phyloP scores from a whole-genome alignment of 805 yeast species.

The Metschnikowia picachoensis region DNA sequence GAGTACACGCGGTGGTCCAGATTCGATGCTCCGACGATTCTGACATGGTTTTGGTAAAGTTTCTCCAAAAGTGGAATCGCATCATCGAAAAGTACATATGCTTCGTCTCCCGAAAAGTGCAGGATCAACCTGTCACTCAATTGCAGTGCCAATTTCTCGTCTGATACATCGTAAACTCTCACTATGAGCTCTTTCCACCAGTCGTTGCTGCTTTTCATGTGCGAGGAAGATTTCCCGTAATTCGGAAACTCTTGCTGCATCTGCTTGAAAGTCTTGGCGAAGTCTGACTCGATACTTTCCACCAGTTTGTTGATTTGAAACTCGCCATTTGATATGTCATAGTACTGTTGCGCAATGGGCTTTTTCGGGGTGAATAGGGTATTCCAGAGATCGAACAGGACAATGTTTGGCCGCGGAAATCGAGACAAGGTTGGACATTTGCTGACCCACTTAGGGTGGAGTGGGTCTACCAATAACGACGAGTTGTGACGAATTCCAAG shows the following conservation, averaged over 20 bases:
- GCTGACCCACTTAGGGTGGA: conserved; percentile 13
- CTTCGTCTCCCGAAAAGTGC: conserved; percentile 48
- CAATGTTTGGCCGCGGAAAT: conserved; percentile 41
- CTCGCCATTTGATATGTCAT: conserved; percentile 38
- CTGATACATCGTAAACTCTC: conserved; percentile 37
- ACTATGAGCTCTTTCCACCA: conserved; percentile 62
- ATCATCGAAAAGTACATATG: conserved; percentile 54
- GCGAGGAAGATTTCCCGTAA: conserved; percentile 48
- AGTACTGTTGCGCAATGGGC: conserved; percentile 54
- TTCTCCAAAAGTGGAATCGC: conserved; percentile 42
- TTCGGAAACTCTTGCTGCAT: conserved; percentile 48
- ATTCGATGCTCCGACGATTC: conserved; percentile 51
- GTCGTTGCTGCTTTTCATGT: conserved; percentile 23
- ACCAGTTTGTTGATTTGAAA: conserved; percentile 38
- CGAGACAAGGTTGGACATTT: conserved; percentile 13
- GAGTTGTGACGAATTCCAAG: not conserved
- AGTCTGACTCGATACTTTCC: conserved; percentile 23
- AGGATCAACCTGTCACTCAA: conserved; percentile 44
- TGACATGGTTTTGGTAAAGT: conserved; percentile 28
- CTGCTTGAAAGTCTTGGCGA: conserved; percentile 31
- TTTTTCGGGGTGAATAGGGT: conserved; percentile 57
- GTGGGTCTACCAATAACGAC: conserved; percentile 13
- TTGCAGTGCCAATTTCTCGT: conserved; percentile 23
- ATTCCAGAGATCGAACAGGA: conserved; percentile 67
- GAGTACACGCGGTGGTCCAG: conserved; percentile 54